Evolutionary conservation across 257 asterid species (phyloP), one percentile per base, ranked within the genome.

Genomic region (Nicotiana obtusifolia): DNA sequence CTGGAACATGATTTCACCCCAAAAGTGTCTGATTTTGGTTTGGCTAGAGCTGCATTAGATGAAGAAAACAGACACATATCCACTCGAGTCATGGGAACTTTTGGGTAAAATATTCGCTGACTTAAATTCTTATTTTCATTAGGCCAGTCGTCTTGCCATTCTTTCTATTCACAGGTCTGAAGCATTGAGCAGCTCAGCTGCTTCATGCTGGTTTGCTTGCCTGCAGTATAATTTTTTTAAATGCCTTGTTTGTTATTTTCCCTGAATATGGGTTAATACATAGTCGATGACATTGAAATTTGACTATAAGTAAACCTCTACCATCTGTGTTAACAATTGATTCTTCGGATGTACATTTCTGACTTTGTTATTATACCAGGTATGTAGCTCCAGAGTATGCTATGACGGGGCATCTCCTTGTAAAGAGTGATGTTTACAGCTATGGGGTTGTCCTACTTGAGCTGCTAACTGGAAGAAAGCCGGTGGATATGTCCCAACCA

Each of bases 361-460:
- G 33, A 44, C 28, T 16, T 86, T 35, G 26, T 59, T 20, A 83
- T 19, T 78, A 82, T 81, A 57, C 17, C 87, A 94, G 97, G 91
- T 95, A 93, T 30, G 98, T 95, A 77, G 97, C 97, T 84, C 98
- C 98, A 16, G 98, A 94, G 87, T 94, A 93, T 56, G 97, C 98
- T 80, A 93, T 94, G 98, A 94, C 98, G 0, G 97, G 98, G 31
- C 98, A 94, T 88, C 97, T 94, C 62, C 94, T 94, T 5, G 97
- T 94, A 49, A 93, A 94, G 84, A 94, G 98, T 31, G 97, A 94
- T 41, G 97, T 93, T 19, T 96, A 94, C 91, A 96, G 99, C 91
- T 96, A 94, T 14, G 99, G 99, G 0, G 99, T 96, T n/a, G 99
- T 96, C 87, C 98, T 94, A 41, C 98, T 96, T 2, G 99, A 96